A percentile compares a stretch with the other conserved stretches of the same genome.
phyloP scores from a whole-genome alignment of 2,329 filamentous ascomycete genomes.

The Neocucurbitaria cava region DNA sequence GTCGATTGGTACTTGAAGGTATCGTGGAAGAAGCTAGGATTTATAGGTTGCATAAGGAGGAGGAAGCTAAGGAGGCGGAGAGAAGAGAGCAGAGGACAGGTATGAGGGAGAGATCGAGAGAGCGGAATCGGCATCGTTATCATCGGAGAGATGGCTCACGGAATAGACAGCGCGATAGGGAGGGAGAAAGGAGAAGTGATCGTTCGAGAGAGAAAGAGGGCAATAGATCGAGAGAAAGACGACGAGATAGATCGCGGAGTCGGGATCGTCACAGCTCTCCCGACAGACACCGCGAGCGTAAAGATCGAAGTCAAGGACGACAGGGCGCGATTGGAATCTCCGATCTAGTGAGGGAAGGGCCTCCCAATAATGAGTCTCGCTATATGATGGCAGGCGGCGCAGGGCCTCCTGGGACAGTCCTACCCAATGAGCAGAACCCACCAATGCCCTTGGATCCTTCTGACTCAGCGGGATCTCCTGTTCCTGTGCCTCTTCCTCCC shows the following conservation, averaged over 20 bases:
- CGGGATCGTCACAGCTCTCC: neutral
- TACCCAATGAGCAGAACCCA: neutral
- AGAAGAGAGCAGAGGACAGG: neutral
- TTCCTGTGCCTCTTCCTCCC: neutral
- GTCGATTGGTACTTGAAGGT: conserved; percentile 25
- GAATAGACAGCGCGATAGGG: neutral
- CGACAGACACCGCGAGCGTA: neutral
- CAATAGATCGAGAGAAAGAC: neutral
- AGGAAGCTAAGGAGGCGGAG: conserved; percentile 7
- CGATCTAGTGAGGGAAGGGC: neutral
- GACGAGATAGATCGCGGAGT: neutral
- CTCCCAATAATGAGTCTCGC: neutral
- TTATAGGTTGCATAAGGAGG: conserved; percentile 23
- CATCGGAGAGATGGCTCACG: neutral
- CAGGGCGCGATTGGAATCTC: neutral
- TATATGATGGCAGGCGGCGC: conserved; percentile 13
- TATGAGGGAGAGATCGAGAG: neutral
- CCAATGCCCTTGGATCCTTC: neutral
- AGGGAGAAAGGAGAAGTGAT: neutral
- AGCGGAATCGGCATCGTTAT: neutral
- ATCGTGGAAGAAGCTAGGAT: conserved; percentile 27
- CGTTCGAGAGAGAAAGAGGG: neutral
- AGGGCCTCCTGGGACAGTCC: neutral
- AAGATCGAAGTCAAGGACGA: neutral
- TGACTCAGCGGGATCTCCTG: neutral